Percentiles rank a stretch among this genome's conserved stretches.
phyloP scores from a whole-genome alignment of 1,284 basidiomycete genomes.

The Cryptococcus deneoformans region DNA sequence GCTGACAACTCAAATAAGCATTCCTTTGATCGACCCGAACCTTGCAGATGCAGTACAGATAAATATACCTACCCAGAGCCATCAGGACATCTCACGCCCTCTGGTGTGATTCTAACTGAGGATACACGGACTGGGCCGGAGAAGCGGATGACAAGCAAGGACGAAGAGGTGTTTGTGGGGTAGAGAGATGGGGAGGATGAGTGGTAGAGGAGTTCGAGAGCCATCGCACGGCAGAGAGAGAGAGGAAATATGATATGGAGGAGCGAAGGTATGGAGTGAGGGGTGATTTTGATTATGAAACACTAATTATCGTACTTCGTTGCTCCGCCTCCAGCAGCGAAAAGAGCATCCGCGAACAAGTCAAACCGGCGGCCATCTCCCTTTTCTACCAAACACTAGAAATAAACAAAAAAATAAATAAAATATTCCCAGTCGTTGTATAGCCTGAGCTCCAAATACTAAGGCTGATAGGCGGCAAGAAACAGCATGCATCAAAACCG shows the following conservation, averaged over 20 bases:
- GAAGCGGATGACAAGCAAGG: conserved; percentile 19
- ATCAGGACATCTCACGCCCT: conserved; percentile 15
- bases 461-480: too few relatives aligned
- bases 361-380: too few relatives aligned
- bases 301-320: too few relatives aligned
- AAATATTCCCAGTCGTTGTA: too few relatives aligned
- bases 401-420: background rate
- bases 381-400: too few relatives aligned
- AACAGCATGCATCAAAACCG: too few relatives aligned
- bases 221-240: background rate
- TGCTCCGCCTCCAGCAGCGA: too few relatives aligned
- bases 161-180: conserved; percentile 18
- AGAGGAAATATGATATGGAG: too few relatives aligned
- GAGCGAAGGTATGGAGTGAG: too few relatives aligned
- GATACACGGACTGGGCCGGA: conserved; percentile 13
- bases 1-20: background rate
- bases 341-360: too few relatives aligned
- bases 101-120: conserved; percentile 20
- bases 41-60: background rate
- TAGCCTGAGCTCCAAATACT: too few relatives aligned
- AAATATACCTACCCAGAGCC: conserved; percentile 17
- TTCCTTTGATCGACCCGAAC: background rate
- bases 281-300: too few relatives aligned
- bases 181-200: conserved; percentile 16
- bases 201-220: conserved; percentile 22